Base-by-base conservation (phyloP, 1,284 basidiomycete genomes). In the Boletus smithii region DNA sequence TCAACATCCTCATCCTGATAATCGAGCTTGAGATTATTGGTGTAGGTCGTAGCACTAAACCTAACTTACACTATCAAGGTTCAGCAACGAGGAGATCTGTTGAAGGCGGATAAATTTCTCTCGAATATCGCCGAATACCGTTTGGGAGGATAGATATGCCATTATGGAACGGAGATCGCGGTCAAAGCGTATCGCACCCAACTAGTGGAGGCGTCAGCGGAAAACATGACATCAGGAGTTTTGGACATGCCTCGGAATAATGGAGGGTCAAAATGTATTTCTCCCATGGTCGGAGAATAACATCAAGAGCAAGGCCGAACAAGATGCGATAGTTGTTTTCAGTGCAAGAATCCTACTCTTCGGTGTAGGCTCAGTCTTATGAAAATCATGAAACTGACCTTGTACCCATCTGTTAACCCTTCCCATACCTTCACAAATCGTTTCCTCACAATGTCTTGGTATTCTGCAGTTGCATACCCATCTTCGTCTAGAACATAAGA, bases 161-260 rank as follows among this genome's bases (percentile, higher is more conserved):
- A 83, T 84, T 50, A 98, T 79, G 2, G 88, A 80, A 29, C 97
- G 80, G 32, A 99, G 71, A 65, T 99, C 97, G 24, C 90, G 83
- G 62, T 99, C 97, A 65, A 97, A 97, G 13, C 93, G 88, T 51
- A 99, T 87, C 3, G 95, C 95, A n/a, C 97, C 97, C 43, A 98
- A 80, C 89, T 97, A 55, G 31, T 16, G 35, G 42, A 44, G 11
- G 20, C 5, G n/a, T 66, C 35, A 54, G 48, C 6, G 11, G 30
- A 17, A 55, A 41, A 20, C 17, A 37, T 11, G 17, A n/a, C 5
- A 27, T 32, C 44, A 9, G 5, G 36, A 8, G 9, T 27, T 40
- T 29, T 20, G 41, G 51, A 56, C 73, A 34, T 56, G 88, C 91
- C 77, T 98, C 95, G 11, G 90, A 90, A 63, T 91, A 98, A 61